These are phyloP conservation scores for Venturia aucupariae DNA, from an alignment of 2,329 filamentous ascomycete species.

Conservation along the genomic window DNA sequence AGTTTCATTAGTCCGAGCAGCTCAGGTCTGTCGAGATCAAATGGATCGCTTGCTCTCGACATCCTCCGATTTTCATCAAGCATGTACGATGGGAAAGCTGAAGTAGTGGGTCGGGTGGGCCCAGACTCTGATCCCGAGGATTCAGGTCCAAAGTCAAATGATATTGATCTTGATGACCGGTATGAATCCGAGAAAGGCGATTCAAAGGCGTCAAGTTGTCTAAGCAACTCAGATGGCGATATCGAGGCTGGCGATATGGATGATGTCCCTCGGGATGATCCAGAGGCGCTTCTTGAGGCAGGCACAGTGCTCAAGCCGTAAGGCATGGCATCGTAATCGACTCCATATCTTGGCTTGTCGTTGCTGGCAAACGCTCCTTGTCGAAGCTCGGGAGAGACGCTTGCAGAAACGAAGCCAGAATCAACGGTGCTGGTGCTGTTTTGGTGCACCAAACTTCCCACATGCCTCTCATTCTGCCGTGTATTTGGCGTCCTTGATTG, in stretches of 20 bases:
- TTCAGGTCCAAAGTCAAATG: conserved; percentile 4
- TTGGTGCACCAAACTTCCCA: not conserved
- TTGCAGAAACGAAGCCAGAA: conserved; percentile 13
- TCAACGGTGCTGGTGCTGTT: conserved; percentile 9
- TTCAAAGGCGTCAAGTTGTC: not conserved
- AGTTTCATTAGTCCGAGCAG: conserved; percentile 26
- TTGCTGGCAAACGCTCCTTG: not conserved
- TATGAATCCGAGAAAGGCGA: not conserved
- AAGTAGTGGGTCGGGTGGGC: conserved; percentile 4
- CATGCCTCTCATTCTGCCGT: not conserved
- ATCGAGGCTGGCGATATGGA: conserved; percentile 1
- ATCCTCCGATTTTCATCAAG: not conserved
- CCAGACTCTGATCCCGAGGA: not conserved
- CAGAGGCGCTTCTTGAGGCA: not conserved
- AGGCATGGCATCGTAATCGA: not conserved
- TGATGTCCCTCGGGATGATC: not conserved
- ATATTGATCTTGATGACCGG: not conserved
- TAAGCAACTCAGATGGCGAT: not conserved
- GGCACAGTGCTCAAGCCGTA: not conserved
- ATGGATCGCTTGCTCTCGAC: conserved; percentile 23
- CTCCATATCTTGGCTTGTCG: not conserved
- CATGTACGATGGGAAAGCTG: conserved; percentile 8
- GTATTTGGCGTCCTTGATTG: not conserved
- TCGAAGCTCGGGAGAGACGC: not conserved
- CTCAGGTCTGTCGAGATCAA: conserved; percentile 32